Base-by-base conservation (phyloP, 2,329 filamentous ascomycete genomes). In the Trichoderma sp. region DNA sequence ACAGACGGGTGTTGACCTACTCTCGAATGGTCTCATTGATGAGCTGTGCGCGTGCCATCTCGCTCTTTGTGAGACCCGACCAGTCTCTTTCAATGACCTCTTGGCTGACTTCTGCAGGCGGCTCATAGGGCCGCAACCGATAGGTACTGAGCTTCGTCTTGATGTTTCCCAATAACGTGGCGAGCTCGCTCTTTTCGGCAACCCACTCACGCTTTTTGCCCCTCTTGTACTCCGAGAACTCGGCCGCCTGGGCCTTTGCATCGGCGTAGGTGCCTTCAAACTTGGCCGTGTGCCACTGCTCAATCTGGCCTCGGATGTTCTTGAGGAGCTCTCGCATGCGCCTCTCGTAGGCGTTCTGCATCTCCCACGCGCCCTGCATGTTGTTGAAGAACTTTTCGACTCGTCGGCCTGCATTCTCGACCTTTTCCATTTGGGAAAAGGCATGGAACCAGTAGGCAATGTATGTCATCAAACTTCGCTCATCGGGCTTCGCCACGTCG, bases 381-480 rank as follows among this genome's bases (percentile, higher is more conserved):
- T 95, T 98, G 75, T 92, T 92, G 71, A 99, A 91, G 74, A 99
- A 99, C 78, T 99, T 99, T 80, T 99, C 95, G 5, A 99, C 95
- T 70, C 95, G 87, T 67, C 95, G 87, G 5, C 95, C 95, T 4
- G 95, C 95, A 75, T 99, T 99, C 78, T 99, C 95, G 9, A 99
- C 95, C 76, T 94, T 91, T 80, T 99, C 95, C 89, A 99, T 96
- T 74, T 98, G 94, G 34, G 94, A 98, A 77, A 99, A 99, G 71
- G 95, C 95, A 75, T 99, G 95, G 84, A 99, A 99, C 95, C 95
- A 99, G 82, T 99, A 99, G 69, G 95, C 95, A 72, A 99, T 99
- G 78, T 99, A 99, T 0, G 95, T 99, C 95, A 99, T 99, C 75
- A 99, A 84, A 76, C 91, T 96, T 72, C 92, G 89, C 78, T 99